Conservation (phyloP, 2,329 filamentous ascomycete species). For the Plectosphaerella sp. region DNA sequence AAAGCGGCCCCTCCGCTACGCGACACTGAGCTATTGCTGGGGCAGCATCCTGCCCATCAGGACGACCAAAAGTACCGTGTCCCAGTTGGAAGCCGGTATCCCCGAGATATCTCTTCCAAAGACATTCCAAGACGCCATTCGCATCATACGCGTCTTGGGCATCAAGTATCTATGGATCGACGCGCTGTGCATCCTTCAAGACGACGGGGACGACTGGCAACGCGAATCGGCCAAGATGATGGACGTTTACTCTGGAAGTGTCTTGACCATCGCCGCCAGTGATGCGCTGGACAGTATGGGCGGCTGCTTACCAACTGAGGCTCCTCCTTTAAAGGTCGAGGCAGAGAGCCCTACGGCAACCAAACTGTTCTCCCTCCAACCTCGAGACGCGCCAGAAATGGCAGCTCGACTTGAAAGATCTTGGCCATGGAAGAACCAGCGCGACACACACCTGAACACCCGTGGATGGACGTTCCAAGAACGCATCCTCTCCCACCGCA, state of each 20-base stretch:
- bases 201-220: slow-evolving; percentile 11
- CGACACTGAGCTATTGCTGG: slow-evolving; percentile 11
- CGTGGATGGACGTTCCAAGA: slow-evolving; percentile 18
- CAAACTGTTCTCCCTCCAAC: too few species aligned
- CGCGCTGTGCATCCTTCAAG: slow-evolving; percentile 14
- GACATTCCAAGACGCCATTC: slow-evolving; percentile 11
- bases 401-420: background rate
- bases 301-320: background rate
- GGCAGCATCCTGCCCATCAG: slow-evolving; percentile 1
- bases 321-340: too few species aligned
- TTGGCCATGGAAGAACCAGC: background rate
- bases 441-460: background rate
- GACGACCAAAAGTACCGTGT: background rate
- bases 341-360: background rate
- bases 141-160: slow-evolving; percentile 7
- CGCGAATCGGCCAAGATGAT: slow-evolving; percentile 11
- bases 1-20: slow-evolving; percentile 1
- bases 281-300: background rate
- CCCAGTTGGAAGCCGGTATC: background rate
- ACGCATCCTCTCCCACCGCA: slow-evolving; percentile 11
- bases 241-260: slow-evolving; percentile 8
- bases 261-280: slow-evolving; percentile 9
- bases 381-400: background rate
- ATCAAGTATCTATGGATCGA: slow-evolving; percentile 15
- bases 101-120: slow-evolving; percentile 3